Evolutionary conservation across 108 stramenopile genomes (phyloP), one percentile per base, ranked within the genome.

Genomic region (Licmophora abbreviata): DNA sequence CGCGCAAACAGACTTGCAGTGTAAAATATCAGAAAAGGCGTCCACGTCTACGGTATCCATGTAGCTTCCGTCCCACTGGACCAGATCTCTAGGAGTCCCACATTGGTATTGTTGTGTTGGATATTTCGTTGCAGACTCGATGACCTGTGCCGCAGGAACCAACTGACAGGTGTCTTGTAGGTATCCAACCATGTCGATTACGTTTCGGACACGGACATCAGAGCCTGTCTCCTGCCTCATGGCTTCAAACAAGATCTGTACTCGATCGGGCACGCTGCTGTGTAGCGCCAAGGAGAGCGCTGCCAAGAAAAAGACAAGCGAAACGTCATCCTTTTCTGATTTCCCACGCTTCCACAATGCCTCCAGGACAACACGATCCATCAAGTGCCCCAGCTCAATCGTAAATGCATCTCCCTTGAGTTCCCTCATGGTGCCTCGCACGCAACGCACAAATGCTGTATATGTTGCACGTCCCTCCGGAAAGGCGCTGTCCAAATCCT

Each of bases 91-190:
- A 8, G 82, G 79, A 0, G 77, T 56, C 3, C 74, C 88, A 33
- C 69, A 66, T 15, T 64, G 50, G 49, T 70, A 84, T 21, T 77
- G 66, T 54, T 86, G 88, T 22, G 64, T 65, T 1, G 88, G 88
- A 44, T 66, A 67, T 41, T 81, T 85, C 15, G 51, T 50, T 24
- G 73, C 67, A 0, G 80, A 74, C 7, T 74, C 62, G 33, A 86
- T 58, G 35, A 91, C 64, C 58, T 90, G 88, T 30, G 79, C 63
- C 31, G 81, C 88, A 9, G 84, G 74, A 20, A 76, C 74, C 2
- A 91, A 58, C 58, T 91, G 88, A 34, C 77, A 79, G 14, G 88
- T 75, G 33, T 69, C 65, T 57, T 91, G 88, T 11, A 91, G 61
- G 51, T 86, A 74, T 18, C 69, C 69, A 2, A 91, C 73, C 69